Conservation (phyloP, 306 rosid species). For the Dryas alaskensis region DNA sequence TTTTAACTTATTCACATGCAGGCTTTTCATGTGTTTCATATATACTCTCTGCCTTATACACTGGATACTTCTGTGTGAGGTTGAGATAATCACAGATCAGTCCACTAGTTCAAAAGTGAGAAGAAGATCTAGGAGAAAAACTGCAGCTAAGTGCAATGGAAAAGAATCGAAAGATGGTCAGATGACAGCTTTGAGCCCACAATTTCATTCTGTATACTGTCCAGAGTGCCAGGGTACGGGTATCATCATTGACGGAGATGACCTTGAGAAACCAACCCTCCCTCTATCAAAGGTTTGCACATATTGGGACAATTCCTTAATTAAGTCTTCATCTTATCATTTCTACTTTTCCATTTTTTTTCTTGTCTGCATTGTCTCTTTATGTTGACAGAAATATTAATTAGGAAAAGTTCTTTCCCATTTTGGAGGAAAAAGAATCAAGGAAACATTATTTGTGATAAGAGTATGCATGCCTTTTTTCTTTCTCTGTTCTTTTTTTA, state of each 20-base stretch:
- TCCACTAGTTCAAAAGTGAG: constrained; percentile 40
- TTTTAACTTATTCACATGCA: no score
- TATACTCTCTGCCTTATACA: no score
- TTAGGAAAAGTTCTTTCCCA: background rate
- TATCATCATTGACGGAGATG: constrained; percentile 40
- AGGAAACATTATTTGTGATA: background rate
- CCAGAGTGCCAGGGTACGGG: constrained; percentile 97
- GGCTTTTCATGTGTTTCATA: no score
- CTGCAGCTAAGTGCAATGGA: constrained; percentile 36
- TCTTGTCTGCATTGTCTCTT: background rate
- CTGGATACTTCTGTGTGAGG: constrained; percentile 74
- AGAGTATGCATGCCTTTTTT: no score
- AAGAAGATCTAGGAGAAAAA: constrained; percentile 51
- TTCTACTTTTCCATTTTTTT: background rate
- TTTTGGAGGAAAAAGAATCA: background rate
- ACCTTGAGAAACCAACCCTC: constrained; percentile 46
- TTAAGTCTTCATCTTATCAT: constrained; percentile 8
- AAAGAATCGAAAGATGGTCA: constrained; percentile 29
- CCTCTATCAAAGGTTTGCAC: constrained; percentile 62
- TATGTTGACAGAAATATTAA: background rate
- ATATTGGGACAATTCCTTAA: background rate
- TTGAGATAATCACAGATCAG: constrained; percentile 49
- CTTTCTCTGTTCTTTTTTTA: no score
- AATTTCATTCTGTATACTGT: constrained; percentile 56
- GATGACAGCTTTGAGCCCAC: constrained; percentile 26